Conservation (phyloP, 108 stramenopile species). For the Asterionellopsis glacialis region DNA sequence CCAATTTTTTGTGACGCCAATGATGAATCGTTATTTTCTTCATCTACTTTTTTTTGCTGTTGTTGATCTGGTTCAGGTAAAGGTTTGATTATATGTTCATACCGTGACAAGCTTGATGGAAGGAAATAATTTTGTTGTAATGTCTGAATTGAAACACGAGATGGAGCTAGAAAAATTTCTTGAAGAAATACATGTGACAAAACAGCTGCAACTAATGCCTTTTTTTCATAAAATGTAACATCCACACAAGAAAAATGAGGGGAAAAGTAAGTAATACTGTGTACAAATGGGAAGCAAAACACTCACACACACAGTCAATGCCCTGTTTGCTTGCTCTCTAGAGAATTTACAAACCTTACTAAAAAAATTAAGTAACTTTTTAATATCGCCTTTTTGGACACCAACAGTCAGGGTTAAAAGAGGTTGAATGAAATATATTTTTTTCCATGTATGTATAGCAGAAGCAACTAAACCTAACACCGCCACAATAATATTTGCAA, state of each 20-base stretch:
- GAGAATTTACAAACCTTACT: constrained; percentile 8
- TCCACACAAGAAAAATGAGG: constrained; percentile 7
- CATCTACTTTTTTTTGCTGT: too few species aligned
- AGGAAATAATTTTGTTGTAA: constrained; percentile 40
- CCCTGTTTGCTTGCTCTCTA: background rate
- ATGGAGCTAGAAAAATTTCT: constrained; percentile 47
- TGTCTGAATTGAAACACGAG: constrained; percentile 42
- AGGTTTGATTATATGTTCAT: constrained; percentile 14
- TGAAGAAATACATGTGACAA: constrained; percentile 30
- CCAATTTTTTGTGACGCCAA: constrained; percentile 22
- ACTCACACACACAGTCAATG: background rate
- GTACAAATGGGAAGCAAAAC: background rate
- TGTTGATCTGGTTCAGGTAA: too few species aligned
- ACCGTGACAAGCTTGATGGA: constrained; percentile 58
- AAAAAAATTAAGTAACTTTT: constrained; percentile 9
- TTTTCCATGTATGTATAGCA: constrained; percentile 13
- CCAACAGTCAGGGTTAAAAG: constrained; percentile 1
- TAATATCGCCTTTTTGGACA: constrained; percentile 2
- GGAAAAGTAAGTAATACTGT: background rate
- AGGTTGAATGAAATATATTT: constrained; percentile 9
- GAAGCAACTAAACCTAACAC: constrained; percentile 20
- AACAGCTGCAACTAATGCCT: constrained; percentile 3
- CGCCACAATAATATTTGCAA: constrained; percentile 19
- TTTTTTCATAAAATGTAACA: constrained; percentile 6
- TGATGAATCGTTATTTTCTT: background rate